These are phyloP conservation scores for Arabidopsis suecica DNA, from an alignment of 345 rosid genomes.

Conservation along the genomic window DNA sequence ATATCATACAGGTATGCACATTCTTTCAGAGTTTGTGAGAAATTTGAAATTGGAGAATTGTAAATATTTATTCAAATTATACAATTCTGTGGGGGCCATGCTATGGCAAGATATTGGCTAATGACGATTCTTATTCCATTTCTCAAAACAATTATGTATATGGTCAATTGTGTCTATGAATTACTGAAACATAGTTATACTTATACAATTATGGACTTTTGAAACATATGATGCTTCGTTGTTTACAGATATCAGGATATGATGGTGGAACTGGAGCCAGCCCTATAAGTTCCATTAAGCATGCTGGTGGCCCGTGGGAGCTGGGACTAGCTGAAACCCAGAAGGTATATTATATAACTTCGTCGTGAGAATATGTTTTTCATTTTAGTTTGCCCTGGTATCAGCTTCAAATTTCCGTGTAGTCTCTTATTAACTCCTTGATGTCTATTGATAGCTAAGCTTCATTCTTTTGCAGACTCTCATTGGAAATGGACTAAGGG, in stretches of 20 bases:
- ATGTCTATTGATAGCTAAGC: conserved; percentile 31
- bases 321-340: conserved; percentile 93
- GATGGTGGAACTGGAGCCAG: conserved; percentile 99
- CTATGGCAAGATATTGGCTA: background rate
- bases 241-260: conserved; percentile 91
- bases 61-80: background rate
- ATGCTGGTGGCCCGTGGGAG: conserved; percentile 99
- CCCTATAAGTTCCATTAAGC: conserved; percentile 97
- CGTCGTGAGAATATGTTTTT: conserved; percentile 1
- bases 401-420: background rate
- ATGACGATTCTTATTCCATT: conserved; percentile 20
- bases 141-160: background rate
- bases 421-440: conserved; percentile 2
- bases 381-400: conserved; percentile 21
- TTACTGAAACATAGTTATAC: conserved; percentile 22
- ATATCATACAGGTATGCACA: conserved; percentile 80
- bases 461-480: conserved; percentile 72
- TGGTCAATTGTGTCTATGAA: conserved; percentile 21
- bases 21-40: conserved; percentile 4
- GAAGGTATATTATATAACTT: conserved; percentile 55
- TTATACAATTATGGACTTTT: conserved; percentile 7
- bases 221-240: conserved; percentile 24
- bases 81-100: conserved; percentile 6
- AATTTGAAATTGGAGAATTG: conserved; percentile 7
- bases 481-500: conserved; percentile 92